Evolutionary conservation across 2,329 filamentous ascomycete species (phyloP), one percentile per base, ranked within the genome.

Genomic region (Diaporthe nobilis): DNA sequence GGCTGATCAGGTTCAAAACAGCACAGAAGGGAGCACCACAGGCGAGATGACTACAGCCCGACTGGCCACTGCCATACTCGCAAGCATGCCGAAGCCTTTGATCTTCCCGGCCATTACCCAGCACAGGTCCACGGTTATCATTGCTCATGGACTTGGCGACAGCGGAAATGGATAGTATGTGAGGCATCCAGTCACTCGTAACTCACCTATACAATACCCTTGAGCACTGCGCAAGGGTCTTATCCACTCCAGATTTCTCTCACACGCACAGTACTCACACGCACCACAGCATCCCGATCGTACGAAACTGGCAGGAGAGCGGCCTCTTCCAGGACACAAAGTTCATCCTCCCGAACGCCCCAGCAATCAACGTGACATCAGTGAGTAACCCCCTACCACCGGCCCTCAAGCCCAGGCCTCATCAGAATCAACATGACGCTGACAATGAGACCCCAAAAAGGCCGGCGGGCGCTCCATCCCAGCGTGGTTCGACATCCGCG

Each of bases 321-420:
- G 68, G 73, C 47, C 49, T 75, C 7, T 75, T 75, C 73, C 58
- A 60, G 39, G 73, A 75, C 39, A 75, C 68, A 13, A 75, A 75
- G 31, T 75, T 75, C 68, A 58, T 75, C 49, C 73, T 72, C 22
- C 60, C 73, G 5, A 65, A 49, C 42, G 73, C 73, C 3, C 68
- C 68, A 4, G 3, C 47, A 6, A 57, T 75, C 13, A 60, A 60
- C 37, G 67, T 75, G 4, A 67, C 73, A 17, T 65, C 68, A 28
- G 73, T 71, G 12, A 70, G 65, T 47, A 53, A 1, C 12, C 28
- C 25, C 20, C n/a, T 28, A 28, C 17, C 15, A 17, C 17, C 3
- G 28, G 28, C 28, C 28, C 28, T 4, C 28, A 31, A 31, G 4
- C 31, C 6, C 34, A 6, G 10, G 31, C 31, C 42, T 44, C 31